Conservation (phyloP, 1,284 basidiomycete species). For the Quambalaria eucalypti region DNA sequence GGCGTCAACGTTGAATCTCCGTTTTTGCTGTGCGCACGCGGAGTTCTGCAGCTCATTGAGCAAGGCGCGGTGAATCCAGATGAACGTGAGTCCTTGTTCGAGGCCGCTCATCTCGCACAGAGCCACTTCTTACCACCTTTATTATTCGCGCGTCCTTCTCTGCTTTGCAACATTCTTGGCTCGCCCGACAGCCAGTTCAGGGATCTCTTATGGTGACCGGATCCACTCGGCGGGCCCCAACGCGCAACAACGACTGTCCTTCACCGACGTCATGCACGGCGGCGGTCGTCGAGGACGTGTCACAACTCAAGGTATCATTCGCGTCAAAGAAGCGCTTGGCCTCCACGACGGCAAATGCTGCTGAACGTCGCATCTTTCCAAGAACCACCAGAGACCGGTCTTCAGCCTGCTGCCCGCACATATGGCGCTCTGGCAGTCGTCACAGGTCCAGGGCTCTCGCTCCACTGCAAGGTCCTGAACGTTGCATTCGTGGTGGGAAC, state of each 20-base stretch:
- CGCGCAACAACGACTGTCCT: not conserved
- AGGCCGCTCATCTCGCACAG: not conserved
- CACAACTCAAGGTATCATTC: slow-evolving; percentile 62
- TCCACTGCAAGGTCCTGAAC: no score
- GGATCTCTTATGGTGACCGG: slow-evolving; percentile 91
- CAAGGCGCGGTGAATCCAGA: slow-evolving; percentile 84
- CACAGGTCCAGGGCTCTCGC: no score
- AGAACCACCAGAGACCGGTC: no score
- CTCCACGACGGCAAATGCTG: slow-evolving; percentile 23
- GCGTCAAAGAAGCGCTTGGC: slow-evolving; percentile 19
- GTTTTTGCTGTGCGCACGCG: slow-evolving; percentile 78
- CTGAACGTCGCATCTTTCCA: not conserved
- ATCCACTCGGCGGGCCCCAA: slow-evolving; percentile 2
- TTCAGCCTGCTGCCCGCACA: no score
- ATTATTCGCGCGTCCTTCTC: not conserved
- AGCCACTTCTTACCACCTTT: not conserved
- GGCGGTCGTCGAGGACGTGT: slow-evolving; percentile 54
- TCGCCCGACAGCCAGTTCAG: slow-evolving; percentile 62
- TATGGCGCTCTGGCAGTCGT: no score
- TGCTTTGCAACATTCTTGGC: no score
- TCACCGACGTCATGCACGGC: not conserved
- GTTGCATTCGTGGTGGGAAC: no score
- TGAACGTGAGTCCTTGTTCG: slow-evolving; percentile 50
- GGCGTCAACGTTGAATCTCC: slow-evolving; percentile 91
- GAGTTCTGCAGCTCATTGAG: slow-evolving; percentile 87